These are phyloP conservation scores for Microbotryum silenes-acaulis DNA, from an alignment of 1,284 basidiomycete species.

Conservation along the genomic window DNA sequence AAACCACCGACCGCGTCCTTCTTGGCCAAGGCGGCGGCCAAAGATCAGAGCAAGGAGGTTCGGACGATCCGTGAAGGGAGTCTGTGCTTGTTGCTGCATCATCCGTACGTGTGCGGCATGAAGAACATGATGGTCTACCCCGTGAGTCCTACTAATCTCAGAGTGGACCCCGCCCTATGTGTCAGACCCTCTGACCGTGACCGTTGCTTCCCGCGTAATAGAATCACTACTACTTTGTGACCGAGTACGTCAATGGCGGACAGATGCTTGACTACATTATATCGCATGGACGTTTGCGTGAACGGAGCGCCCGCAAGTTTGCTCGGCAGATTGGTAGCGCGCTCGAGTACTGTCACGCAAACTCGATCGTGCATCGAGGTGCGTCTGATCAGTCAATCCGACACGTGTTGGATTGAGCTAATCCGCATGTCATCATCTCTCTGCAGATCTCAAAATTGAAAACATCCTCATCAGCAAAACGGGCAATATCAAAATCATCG, in stretches of 20 bases:
- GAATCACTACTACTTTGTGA: constrained; percentile 98
- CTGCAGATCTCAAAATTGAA: constrained; percentile 87
- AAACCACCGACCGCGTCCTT: constrained; percentile 40
- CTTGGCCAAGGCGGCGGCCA: constrained; percentile 64
- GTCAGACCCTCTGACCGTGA: no score
- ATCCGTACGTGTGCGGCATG: constrained; percentile 99
- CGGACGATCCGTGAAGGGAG: constrained; percentile 92
- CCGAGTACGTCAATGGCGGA: constrained; percentile 96
- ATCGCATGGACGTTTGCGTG: constrained; percentile 88
- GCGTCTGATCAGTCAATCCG: constrained; percentile 4
- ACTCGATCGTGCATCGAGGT: constrained; percentile 88
- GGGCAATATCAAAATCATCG: constrained; percentile 99
- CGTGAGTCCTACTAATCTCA: constrained; percentile 7
- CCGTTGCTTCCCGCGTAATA: neutral
- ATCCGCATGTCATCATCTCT: neutral
- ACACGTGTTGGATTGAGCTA: neutral
- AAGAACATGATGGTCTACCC: constrained; percentile 93
- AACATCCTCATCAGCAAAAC: constrained; percentile 98
- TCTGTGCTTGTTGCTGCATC: constrained; percentile 85
- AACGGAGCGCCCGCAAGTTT: constrained; percentile 92
- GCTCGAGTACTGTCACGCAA: constrained; percentile 92
- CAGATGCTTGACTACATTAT: constrained; percentile 99
- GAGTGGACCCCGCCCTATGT: neutral
- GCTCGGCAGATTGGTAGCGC: constrained; percentile 93
- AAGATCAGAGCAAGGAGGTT: constrained; percentile 93